These are phyloP conservation scores for Astraeus odoratus DNA, from an alignment of 768 basidiomycete species.

Conservation along the genomic window DNA sequence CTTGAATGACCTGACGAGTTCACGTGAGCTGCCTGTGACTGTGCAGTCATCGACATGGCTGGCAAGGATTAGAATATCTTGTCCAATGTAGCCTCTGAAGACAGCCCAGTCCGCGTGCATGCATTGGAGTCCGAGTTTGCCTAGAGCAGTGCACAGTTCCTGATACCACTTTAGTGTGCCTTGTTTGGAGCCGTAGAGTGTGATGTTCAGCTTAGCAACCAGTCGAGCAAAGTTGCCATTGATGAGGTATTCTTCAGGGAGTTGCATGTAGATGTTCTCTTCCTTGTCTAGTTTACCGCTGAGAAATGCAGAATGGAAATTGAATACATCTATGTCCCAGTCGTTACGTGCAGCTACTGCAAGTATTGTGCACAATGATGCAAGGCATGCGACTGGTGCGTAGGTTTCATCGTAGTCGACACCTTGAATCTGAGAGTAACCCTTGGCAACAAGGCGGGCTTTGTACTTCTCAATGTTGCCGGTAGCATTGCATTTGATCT, in stretches of 20 bases:
- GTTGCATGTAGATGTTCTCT: neutral
- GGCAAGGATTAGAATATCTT: neutral
- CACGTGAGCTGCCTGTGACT: neutral
- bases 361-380: neutral
- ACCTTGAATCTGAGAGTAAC: slow-evolving; percentile 26
- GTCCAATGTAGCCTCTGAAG: neutral
- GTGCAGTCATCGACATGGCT: slow-evolving; percentile 2
- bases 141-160: neutral
- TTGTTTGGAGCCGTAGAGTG: no score
- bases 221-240: no score
- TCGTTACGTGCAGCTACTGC: no score
- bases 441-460: slow-evolving; percentile 32
- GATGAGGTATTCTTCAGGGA: neutral
- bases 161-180: no score
- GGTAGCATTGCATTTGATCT: no score
- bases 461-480: no score
- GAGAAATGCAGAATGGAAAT: no score
- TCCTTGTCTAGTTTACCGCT: no score
- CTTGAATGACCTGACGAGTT: neutral
- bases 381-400: slow-evolving; percentile 4
- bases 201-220: neutral
- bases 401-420: slow-evolving; percentile 22
- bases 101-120: neutral
- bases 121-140: neutral
- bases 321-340: no score